Base-by-base conservation (phyloP, 2,329 filamentous ascomycete species). In the Plenodomus lindquistii region DNA sequence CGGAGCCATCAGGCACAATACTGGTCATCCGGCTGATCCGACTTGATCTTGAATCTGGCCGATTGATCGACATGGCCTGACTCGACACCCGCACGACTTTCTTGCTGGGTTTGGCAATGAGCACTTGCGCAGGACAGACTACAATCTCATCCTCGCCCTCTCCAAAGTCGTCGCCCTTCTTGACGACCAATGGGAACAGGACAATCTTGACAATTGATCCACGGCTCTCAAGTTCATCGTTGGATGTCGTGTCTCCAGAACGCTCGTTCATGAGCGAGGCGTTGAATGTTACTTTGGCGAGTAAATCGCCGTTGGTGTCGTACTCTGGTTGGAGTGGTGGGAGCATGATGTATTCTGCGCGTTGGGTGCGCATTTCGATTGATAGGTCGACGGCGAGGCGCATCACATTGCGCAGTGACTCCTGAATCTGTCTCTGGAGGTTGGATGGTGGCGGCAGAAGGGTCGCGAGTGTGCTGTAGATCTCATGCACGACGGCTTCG, bases 301-400 rank as follows among this genome's bases (percentile, higher is more conserved):
- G 82, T 8, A 99, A 83, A 66, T 97, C 93, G 61, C 94, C 94
- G 55, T 94, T 91, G 62, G 86, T 87, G 73, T 97, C 92, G 73
- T 96, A 97, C 72, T 97, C 91, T 18, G 94, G 94, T 72, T 94
- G 90, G 46, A 96, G 80, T 4, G 94, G 94, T 21, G 94, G 93
- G 16, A 97, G 85, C 93, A 99, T 99, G 78, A 96, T 94, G 77
- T 96, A 99, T 77, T 97, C 94, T 31, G 94, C 91, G 50, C 91
- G 86, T 72, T 99, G 94, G 15, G 88, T 95, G 69, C 94, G 91
- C 94, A 99, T 99, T 76, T 97, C 92, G 58, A 99, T 86, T 1
- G 91, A 91, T 10, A 99, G 83, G 49, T 89, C 88, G 41, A 97
- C 94, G 0, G 95, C 94, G 53, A 93, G 85, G 58, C 85, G 85